These are phyloP conservation scores for Potentilla sterilis DNA, from an alignment of 306 rosid species.

Conservation along the genomic window DNA sequence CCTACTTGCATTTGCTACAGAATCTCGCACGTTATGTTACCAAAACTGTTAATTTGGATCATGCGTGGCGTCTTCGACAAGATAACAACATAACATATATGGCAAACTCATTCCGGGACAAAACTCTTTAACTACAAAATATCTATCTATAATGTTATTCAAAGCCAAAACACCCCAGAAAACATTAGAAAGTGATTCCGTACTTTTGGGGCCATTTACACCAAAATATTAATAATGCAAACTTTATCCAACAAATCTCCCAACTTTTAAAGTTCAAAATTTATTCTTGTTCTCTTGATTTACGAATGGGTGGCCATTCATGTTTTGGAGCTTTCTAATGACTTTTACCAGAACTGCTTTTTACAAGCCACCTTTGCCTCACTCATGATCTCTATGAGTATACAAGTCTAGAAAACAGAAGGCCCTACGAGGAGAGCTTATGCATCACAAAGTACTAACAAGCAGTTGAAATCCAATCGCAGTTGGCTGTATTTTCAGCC, in stretches of 20 bases:
- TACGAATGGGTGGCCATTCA: slow-evolving; percentile 23
- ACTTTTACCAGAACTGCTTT: slow-evolving; percentile 19
- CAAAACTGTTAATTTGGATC: slow-evolving; percentile 5
- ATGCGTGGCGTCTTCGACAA: neutral
- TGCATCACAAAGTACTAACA: slow-evolving; percentile 17
- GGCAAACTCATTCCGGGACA: neutral
- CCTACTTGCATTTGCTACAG: neutral
- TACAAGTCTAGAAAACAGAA: slow-evolving; percentile 14
- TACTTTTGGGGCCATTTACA: slow-evolving; percentile 22
- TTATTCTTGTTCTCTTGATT: slow-evolving; percentile 31
- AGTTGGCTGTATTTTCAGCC: slow-evolving; percentile 12
- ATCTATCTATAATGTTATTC: slow-evolving; percentile 23
- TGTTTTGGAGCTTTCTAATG: slow-evolving; percentile 23
- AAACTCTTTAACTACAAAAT: neutral
- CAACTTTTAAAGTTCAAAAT: slow-evolving; percentile 1
- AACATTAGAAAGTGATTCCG: slow-evolving; percentile 27
- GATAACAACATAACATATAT: neutral
- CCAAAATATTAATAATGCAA: slow-evolving; percentile 5
- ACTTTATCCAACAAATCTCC: slow-evolving; percentile 20
- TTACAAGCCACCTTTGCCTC: slow-evolving; percentile 26
- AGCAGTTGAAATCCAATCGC: neutral
- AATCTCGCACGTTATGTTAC: slow-evolving; percentile 2
- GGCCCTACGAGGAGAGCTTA: slow-evolving; percentile 16
- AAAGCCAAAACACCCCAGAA: slow-evolving; percentile 27
- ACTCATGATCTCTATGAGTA: slow-evolving; percentile 11